Evolutionary conservation across 106 monocot genomes (phyloP).

Genomic region (Agapanthus africanus): DNA sequence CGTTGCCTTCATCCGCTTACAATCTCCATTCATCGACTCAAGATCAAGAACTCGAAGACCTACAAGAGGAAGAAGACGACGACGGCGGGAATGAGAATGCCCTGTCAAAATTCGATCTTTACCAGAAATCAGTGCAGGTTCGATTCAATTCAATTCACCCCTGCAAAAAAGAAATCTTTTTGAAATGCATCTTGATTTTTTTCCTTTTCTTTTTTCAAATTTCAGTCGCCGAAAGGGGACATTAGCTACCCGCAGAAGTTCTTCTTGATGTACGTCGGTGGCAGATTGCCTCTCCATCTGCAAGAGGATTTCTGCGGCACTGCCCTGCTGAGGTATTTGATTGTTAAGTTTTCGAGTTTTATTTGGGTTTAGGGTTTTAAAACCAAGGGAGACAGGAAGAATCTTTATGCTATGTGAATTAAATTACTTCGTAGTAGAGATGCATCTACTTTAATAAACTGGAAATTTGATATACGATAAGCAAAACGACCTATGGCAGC

Average conservation of each 20-base stretch:
- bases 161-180: too few relatives aligned
- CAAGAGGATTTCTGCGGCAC: slow-evolving; percentile 96
- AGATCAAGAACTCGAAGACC: slow-evolving; percentile 3
- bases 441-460: too few relatives aligned
- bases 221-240: slow-evolving; percentile 81
- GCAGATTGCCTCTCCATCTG: slow-evolving; percentile 65
- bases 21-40: slow-evolving; percentile 15
- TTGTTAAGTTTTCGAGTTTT: too few relatives aligned
- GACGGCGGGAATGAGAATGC: background rate
- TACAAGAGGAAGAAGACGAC: slow-evolving; percentile 18
- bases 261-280: slow-evolving; percentile 87
- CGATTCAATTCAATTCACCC: too few relatives aligned
- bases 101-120: slow-evolving; percentile 57
- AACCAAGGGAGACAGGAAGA: too few relatives aligned
- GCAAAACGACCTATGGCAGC: too few relatives aligned
- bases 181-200: background rate
- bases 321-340: slow-evolving; percentile 85
- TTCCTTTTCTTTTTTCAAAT: too few relatives aligned
- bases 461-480: too few relatives aligned
- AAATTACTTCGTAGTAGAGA: too few relatives aligned
- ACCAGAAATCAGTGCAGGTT: slow-evolving; percentile 77
- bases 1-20: slow-evolving; percentile 68
- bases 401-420: too few relatives aligned
- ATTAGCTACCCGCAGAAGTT: slow-evolving; percentile 94
- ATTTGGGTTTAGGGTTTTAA: too few relatives aligned